Percentiles rank a stretch among this genome's conserved stretches.
phyloP scores from a whole-genome alignment of 2,329 filamentous ascomycete species.

The Rachicladosporium sp. region DNA sequence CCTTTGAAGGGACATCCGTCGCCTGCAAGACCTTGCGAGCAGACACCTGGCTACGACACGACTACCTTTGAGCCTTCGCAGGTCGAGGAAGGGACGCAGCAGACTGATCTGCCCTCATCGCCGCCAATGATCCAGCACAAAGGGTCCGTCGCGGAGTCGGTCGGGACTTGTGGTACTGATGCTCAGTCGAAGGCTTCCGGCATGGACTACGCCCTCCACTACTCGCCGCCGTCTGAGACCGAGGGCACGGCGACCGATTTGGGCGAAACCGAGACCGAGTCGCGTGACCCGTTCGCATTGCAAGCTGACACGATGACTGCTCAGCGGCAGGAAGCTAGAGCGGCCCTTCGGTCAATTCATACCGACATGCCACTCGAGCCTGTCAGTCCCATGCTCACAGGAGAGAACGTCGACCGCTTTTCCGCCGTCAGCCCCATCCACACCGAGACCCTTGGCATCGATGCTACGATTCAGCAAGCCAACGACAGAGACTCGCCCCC shows the following conservation, averaged over 20 bases:
- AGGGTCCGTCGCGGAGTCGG: constrained; percentile 11
- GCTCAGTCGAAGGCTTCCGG: constrained; percentile 14
- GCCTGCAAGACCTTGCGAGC: constrained; percentile 3
- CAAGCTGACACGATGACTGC: constrained; percentile 24
- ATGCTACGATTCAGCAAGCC: constrained; percentile 12
- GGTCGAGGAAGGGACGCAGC: constrained; percentile 1
- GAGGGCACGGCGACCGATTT: constrained; percentile 13
- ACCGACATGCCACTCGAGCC: constrained; percentile 6
- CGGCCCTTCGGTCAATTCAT: not conserved
- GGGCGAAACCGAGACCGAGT: constrained; percentile 18
- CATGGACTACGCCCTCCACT: constrained; percentile 22
- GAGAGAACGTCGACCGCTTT: constrained; percentile 17
- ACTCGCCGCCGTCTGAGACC: constrained; percentile 18
- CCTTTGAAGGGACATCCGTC: not conserved
- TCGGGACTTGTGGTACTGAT: constrained; percentile 9
- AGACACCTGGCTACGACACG: not conserved
- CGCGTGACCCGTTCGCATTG: constrained; percentile 19
- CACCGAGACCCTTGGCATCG: constrained; percentile 18
- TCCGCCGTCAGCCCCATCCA: constrained; percentile 24
- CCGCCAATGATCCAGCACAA: constrained; percentile 8
- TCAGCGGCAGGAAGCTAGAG: constrained; percentile 16
- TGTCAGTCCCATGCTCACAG: constrained; percentile 20
- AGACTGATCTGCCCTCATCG: constrained; percentile 2
- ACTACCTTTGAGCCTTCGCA: not conserved
- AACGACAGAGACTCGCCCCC: constrained; percentile 2